Conservation (phyloP, 257 asterid genomes). For the Penstemon eatonii region DNA sequence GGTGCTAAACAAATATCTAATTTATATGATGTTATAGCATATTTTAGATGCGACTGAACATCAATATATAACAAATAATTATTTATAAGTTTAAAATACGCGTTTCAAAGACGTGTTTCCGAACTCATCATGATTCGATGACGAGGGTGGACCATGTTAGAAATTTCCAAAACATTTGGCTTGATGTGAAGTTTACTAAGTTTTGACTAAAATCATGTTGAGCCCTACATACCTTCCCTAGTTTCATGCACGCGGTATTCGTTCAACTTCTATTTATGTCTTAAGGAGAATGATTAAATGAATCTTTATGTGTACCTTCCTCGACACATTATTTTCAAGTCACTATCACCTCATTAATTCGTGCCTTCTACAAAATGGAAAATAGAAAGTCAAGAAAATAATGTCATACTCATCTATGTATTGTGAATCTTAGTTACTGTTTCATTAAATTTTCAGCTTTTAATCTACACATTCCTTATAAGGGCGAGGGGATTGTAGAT, state of each 20-base stretch:
- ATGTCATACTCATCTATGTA: too few relatives aligned
- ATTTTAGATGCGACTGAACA: too few relatives aligned
- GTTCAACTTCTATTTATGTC: background rate
- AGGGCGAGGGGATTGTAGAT: too few relatives aligned
- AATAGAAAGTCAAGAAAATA: background rate
- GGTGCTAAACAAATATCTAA: too few relatives aligned
- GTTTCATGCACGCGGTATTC: constrained; percentile 22
- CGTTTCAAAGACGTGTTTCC: background rate
- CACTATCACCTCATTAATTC: constrained; percentile 7
- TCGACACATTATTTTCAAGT: constrained; percentile 12
- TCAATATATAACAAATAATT: too few relatives aligned
- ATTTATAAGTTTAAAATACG: too few relatives aligned
- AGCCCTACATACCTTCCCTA: background rate
- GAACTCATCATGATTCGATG: background rate
- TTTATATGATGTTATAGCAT: too few relatives aligned
- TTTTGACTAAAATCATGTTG: background rate
- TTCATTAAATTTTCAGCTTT: too few relatives aligned
- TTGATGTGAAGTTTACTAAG: constrained; percentile 22
- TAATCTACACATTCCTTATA: too few relatives aligned
- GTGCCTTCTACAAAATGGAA: background rate
- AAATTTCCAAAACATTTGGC: constrained; percentile 9
- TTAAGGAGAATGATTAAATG: background rate
- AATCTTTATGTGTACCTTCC: constrained; percentile 20
- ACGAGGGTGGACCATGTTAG: background rate
- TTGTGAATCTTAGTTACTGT: too few relatives aligned